Evolutionary conservation across 495 filamentous ascomycete genomes (phyloP).

Genomic region (Amorphotheca resinae): DNA sequence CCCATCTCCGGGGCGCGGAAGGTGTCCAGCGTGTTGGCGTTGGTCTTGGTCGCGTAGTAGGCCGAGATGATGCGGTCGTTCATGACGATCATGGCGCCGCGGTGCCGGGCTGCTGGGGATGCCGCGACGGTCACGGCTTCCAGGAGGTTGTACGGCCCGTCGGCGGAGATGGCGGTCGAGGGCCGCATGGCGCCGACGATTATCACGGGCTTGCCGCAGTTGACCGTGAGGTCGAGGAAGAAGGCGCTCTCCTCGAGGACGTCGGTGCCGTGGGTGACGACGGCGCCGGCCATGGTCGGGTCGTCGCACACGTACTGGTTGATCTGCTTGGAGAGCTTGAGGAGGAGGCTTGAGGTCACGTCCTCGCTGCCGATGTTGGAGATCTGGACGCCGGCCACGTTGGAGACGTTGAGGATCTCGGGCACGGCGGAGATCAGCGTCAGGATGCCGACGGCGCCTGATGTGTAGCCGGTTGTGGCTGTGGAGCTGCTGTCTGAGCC

Average conservation of each 20-base stretch:
- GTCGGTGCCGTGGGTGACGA: conserved; percentile 40
- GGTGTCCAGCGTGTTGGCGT: conserved; percentile 39
- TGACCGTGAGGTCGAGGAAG: conserved; percentile 35
- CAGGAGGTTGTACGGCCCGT: conserved; percentile 38
- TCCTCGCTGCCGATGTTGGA: conserved; percentile 23
- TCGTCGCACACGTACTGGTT: conserved; percentile 28
- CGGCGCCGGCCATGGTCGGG: conserved; percentile 31
- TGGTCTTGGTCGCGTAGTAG: conserved; percentile 37
- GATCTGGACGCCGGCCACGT: conserved; percentile 34
- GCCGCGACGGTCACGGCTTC: conserved; percentile 35
- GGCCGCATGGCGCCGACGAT: conserved; percentile 38
- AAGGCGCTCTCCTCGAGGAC: conserved; percentile 39
- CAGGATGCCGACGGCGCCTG: conserved; percentile 31
- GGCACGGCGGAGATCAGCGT: conserved; percentile 28
- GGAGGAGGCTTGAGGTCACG: conserved; percentile 30
- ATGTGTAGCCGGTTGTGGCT: conserved; percentile 34
- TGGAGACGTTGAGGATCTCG: conserved; percentile 31
- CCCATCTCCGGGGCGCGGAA: conserved; percentile 33
- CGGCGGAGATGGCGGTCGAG: conserved; percentile 36
- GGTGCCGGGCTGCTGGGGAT: conserved; percentile 22
- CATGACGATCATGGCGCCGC: conserved; percentile 36
- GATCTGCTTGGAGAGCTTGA: conserved; percentile 30
- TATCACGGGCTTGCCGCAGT: conserved; percentile 35
- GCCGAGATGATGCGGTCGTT: conserved; percentile 39
- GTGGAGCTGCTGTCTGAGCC: conserved; percentile 29